These are phyloP conservation scores for Brassica hybrid DNA, from an alignment of 441 rosid species.

Conservation along the genomic window DNA sequence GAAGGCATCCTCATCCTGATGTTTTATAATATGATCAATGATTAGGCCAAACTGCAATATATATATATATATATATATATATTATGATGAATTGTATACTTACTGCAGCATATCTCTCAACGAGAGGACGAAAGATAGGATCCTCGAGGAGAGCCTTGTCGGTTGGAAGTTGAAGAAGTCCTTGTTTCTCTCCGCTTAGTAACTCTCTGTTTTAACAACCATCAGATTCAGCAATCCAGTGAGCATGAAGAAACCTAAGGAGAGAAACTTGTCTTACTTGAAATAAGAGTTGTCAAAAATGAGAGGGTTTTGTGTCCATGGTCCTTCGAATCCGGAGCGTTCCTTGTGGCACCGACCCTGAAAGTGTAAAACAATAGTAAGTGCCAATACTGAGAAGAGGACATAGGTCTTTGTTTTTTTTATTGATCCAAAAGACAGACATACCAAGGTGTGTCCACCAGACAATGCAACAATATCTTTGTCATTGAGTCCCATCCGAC, in stretches of 20 bases:
- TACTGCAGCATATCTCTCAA: constrained; percentile 60
- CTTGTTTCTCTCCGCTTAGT: constrained; percentile 60
- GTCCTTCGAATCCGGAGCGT: constrained; percentile 68
- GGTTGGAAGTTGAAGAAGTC: constrained; percentile 59
- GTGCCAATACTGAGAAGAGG: constrained; percentile 5
- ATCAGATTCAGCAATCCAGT: constrained; percentile 12
- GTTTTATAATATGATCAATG: not conserved
- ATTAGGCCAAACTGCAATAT: not conserved
- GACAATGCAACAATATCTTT: constrained; percentile 62
- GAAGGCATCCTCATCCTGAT: constrained; percentile 66
- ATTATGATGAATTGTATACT: constrained; percentile 25
- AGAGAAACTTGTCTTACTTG: constrained; percentile 44
- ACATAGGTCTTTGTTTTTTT: not conserved
- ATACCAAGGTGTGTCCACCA: constrained; percentile 68
- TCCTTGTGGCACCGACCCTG: constrained; percentile 75
- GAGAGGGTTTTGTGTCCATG: constrained; percentile 67
- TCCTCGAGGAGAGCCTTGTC: constrained; percentile 64
- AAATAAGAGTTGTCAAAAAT: constrained; percentile 65
- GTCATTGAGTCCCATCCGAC: constrained; percentile 65
- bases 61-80: too few relatives aligned
- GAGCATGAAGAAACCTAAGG: not conserved
- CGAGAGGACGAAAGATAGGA: constrained; percentile 52
- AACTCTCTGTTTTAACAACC: constrained; percentile 48
- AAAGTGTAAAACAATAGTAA: constrained; percentile 4
- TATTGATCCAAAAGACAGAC: not conserved